Evolutionary conservation across 228 moss, liverwort and hornwort genomes (phyloP).

Genomic region (Sphagnum magellanicum): DNA sequence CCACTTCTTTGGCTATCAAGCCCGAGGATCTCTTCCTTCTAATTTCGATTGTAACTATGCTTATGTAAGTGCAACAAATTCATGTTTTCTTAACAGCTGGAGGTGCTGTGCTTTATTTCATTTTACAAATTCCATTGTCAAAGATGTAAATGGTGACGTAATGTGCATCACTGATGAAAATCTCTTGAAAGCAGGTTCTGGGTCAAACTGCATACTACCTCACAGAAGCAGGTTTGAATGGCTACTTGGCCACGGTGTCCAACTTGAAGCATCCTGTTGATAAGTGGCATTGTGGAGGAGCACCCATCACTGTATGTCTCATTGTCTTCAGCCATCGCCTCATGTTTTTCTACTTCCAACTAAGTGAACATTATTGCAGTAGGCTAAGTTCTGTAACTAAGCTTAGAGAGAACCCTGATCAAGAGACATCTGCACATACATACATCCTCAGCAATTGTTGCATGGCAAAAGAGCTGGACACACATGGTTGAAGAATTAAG

Average conservation of each 20-base stretch:
- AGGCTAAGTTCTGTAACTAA: no score
- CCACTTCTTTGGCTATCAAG: constrained; percentile 99
- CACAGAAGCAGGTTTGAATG: constrained; percentile 82
- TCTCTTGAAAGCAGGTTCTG: constrained; percentile 46
- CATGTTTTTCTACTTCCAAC: background rate
- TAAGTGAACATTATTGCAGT: no score
- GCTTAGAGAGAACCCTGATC: no score
- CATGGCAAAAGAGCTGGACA: no score
- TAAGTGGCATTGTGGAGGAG: constrained; percentile 92
- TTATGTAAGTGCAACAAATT: constrained; percentile 42
- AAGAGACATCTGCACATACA: no score
- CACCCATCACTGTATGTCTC: constrained; percentile 78
- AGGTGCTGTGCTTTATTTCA: no score
- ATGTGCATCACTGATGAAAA: background rate
- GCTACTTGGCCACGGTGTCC: constrained; percentile 91
- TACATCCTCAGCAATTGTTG: no score
- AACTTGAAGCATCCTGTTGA: constrained; percentile 81
- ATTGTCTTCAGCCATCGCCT: background rate
- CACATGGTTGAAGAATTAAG: no score
- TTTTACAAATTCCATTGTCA: background rate
- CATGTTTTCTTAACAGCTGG: background rate
- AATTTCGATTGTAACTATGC: constrained; percentile 98
- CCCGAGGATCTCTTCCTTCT: constrained; percentile 93
- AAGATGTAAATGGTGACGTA: background rate
- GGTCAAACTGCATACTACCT: constrained; percentile 88